phyloP scores from a whole-genome alignment of 1,284 basidiomycete genomes.

The Fomitopsis palustris region DNA sequence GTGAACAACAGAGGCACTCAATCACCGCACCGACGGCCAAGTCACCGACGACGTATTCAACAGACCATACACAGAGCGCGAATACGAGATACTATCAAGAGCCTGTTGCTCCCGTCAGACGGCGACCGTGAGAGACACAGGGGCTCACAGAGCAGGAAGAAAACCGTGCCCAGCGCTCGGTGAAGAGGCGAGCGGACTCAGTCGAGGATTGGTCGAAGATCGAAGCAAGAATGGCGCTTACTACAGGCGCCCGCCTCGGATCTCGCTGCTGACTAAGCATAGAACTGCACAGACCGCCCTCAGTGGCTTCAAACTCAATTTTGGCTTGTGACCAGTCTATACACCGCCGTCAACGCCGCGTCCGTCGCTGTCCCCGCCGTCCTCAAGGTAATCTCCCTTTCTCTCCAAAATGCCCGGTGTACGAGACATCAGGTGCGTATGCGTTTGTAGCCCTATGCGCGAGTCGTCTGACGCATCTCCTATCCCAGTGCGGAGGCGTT shows the following conservation, averaged over 20 bases:
- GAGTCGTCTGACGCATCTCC: neutral
- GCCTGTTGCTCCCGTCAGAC: neutral
- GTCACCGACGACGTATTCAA: neutral
- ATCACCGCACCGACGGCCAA: neutral
- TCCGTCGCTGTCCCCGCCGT: conserved; percentile 42
- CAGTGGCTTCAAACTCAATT: conserved; percentile 35
- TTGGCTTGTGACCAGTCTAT: conserved; percentile 34
- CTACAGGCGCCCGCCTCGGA: neutral
- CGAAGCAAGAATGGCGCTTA: neutral
- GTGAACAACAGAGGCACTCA: neutral
- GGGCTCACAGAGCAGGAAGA: neutral
- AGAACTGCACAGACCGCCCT: conserved; percentile 33
- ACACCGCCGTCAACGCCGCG: conserved; percentile 31
- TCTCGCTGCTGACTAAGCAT: conserved; percentile 23
- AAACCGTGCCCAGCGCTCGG: neutral
- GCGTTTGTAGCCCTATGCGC: neutral
- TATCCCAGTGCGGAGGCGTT: conserved; percentile 78
- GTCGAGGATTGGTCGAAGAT: neutral
- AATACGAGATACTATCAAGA: neutral
- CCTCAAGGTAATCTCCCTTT: conserved; percentile 40
- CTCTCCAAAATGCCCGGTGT: conserved; percentile 82
- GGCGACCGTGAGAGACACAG: neutral
- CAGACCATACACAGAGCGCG: neutral
- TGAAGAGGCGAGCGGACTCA: neutral
- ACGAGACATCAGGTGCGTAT: conserved; percentile 78